Evolutionary conservation across 176 grass and related monocot species (phyloP).

Genomic region (Metroxylon sagu): DNA sequence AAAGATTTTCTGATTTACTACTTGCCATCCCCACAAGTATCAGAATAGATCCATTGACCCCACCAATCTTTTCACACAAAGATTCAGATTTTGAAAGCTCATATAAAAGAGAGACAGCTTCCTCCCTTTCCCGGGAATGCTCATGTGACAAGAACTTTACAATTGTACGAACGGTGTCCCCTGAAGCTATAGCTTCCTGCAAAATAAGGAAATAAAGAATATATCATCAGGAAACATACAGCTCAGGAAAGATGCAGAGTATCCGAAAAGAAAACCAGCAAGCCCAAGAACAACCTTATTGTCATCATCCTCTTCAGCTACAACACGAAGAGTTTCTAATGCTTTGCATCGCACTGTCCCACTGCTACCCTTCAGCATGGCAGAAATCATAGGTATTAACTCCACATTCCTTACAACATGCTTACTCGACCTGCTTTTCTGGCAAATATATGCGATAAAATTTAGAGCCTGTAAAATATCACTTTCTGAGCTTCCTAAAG

Average conservation of each 20-base stretch:
- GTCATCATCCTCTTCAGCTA: constrained; percentile 25
- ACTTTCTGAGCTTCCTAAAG: constrained; percentile 22
- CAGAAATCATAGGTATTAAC: constrained; percentile 19
- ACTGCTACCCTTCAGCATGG: constrained; percentile 26
- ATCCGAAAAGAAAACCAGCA: not conserved
- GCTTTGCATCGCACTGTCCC: constrained; percentile 13
- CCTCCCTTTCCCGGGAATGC: constrained; percentile 41
- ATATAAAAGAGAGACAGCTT: constrained; percentile 40
- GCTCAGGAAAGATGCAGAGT: not conserved
- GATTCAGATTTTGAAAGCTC: constrained; percentile 49
- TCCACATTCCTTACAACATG: constrained; percentile 1
- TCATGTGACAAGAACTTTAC: constrained; percentile 52
- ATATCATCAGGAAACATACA: not conserved
- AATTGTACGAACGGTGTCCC: constrained; percentile 32
- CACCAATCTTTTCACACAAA: constrained; percentile 41
- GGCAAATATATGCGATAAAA: constrained; percentile 13
- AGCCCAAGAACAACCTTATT: not conserved
- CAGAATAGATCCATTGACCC: constrained; percentile 42
- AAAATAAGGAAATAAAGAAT: not conserved
- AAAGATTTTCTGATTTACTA: constrained; percentile 23
- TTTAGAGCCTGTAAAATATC: constrained; percentile 21
- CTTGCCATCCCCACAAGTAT: constrained; percentile 39
- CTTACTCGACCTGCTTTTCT: constrained; percentile 2
- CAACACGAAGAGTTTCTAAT: constrained; percentile 18
- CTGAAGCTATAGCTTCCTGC: constrained; percentile 35